Base-by-base conservation (phyloP, 1,284 basidiomycete species). In the Peniophora sp. region DNA sequence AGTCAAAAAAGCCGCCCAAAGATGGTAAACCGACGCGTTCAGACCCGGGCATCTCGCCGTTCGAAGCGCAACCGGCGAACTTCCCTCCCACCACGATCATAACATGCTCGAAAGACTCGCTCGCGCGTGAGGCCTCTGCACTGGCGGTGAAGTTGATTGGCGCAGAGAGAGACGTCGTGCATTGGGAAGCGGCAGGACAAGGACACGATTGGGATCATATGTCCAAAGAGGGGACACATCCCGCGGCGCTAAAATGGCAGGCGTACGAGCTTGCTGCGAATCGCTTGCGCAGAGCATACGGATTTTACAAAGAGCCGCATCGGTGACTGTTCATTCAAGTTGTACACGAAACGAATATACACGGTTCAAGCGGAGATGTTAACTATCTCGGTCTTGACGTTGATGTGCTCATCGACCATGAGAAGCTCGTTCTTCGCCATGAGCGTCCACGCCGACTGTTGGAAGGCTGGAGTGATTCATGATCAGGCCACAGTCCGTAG, bases 361-460 rank as follows among this genome's bases (percentile, higher is more conserved):
- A n/a, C 16, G 38, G 5, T 41, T 41, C 38, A 41, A 5, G n/a
- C 16, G 19, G n/a, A 17, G n/a, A n/a, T n/a, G 8, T 41, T 41
- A 8, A 41, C 38, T 5, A 41, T 41, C 19, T 41, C 38, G 5
- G n/a, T 41, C n/a, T n/a, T 48, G 24, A 48, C 23, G 20, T 12
- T 27, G 61, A 65, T 63, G 45, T 63, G 60, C n/a, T 53, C 54
- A 47, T 57, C 63, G 0, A 70, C 66, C 59, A 63, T 61, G 12
- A 70, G 50, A 44, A 60, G 64, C 38, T 62, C 52, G 47, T 67
- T 66, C 59, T 67, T 67, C 43, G 52, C 53, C 9, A 69, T 63
- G 48, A 68, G 54, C 51, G 60, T 56, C 68, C 67, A 70, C 12
- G 68, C 63, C 11, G 61, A 53, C 51, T 59, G 52, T 35, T 62